A percentile compares a stretch with the other conserved stretches of the same genome.
Conservation (phyloP, 2,329 filamentous ascomycete genomes). For the Botrytis tulipae region DNA sequence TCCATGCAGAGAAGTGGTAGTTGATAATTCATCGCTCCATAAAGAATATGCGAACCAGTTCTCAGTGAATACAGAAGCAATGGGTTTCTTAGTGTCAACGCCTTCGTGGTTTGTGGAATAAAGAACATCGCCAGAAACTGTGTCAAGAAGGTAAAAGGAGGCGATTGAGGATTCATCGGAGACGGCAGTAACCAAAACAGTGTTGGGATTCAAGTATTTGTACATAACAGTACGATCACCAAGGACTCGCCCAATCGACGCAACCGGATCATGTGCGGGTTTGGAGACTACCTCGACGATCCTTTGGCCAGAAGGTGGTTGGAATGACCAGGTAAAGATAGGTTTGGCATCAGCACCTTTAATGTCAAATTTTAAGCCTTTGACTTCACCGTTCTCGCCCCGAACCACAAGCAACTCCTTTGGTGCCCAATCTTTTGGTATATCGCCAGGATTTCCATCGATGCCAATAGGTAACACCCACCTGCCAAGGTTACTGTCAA, state of each 20-base stretch:
- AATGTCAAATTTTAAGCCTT: constrained; percentile 53
- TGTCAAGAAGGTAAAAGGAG: constrained; percentile 78
- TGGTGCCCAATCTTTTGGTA: constrained; percentile 48
- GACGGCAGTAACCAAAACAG: constrained; percentile 70
- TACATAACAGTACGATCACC: constrained; percentile 92
- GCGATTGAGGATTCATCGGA: constrained; percentile 58
- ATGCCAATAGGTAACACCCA: constrained; percentile 54
- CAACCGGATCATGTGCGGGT: constrained; percentile 78
- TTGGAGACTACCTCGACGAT: constrained; percentile 67
- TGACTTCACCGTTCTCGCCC: constrained; percentile 49
- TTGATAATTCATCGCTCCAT: constrained; percentile 59
- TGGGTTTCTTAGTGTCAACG: constrained; percentile 70
- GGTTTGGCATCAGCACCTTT: constrained; percentile 45
- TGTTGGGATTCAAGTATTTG: constrained; percentile 93
- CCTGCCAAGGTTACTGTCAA: constrained; percentile 52
- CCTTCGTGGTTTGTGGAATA: constrained; percentile 67
- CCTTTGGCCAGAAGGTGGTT: constrained; percentile 61
- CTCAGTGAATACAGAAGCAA: constrained; percentile 79
- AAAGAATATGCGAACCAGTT: constrained; percentile 95
- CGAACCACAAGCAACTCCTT: constrained; percentile 56
- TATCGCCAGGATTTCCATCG: constrained; percentile 49
- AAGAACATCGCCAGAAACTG: constrained; percentile 78
- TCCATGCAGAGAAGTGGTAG: constrained; percentile 52
- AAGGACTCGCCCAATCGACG: constrained; percentile 91
- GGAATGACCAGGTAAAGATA: constrained; percentile 69